Conservation (phyloP, 148 eudicot species). For the Rhododendron ferrugineum region DNA sequence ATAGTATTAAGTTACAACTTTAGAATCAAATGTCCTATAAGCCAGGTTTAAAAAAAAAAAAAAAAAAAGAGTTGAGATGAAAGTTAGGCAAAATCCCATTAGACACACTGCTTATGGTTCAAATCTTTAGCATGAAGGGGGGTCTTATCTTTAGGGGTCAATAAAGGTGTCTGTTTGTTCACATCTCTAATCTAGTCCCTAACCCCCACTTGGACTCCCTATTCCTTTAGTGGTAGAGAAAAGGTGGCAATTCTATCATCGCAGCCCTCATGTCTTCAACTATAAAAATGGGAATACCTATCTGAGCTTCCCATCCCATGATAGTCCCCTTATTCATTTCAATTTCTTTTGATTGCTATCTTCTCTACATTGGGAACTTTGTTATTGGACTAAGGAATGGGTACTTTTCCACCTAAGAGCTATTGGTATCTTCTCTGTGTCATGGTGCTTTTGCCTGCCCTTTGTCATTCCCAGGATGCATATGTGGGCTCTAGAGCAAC, state of each 20-base stretch:
- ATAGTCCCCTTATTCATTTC: no score
- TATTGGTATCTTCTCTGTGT: conserved; percentile 17
- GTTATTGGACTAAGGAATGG: conserved; percentile 21
- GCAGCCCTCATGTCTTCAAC: background rate
- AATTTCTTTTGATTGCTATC: no score
- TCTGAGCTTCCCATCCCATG: no score
- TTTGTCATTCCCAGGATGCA: conserved; percentile 26
- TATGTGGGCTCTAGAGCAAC: conserved; percentile 44
- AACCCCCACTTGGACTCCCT: background rate
- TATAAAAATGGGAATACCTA: background rate
- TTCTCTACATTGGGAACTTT: background rate
- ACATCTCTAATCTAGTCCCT: conserved; percentile 10
- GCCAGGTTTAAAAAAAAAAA: background rate
- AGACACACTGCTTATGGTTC: background rate
- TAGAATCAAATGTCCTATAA: background rate
- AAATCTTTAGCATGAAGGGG: background rate
- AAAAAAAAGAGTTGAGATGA: no score
- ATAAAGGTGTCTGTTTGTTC: background rate
- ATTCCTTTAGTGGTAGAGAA: conserved; percentile 1
- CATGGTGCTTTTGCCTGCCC: conserved; percentile 24
- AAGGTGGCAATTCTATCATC: background rate
- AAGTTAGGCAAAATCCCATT: background rate
- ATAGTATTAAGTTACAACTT: background rate
- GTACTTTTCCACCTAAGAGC: conserved; percentile 6
- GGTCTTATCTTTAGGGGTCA: background rate